phyloP scores from a whole-genome alignment of 495 filamentous ascomycete genomes.

The Cairneyella variabilis region DNA sequence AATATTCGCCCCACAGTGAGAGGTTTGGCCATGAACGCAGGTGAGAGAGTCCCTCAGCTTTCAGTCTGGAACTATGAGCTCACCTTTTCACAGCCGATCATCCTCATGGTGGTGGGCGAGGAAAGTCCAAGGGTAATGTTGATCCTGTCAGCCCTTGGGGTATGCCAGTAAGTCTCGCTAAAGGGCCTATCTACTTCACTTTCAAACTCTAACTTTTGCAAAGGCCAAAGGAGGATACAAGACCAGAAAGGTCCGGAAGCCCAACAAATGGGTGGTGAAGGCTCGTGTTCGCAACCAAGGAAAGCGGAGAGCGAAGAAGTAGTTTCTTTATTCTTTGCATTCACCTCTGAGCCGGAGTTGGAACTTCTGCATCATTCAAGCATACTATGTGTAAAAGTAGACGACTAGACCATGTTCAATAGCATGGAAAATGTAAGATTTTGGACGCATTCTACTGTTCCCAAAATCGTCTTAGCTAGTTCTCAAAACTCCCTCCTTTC shows the following conservation, averaged over 20 bases:
- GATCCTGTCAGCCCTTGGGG: slow-evolving; percentile 96
- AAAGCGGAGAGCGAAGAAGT: slow-evolving; percentile 53
- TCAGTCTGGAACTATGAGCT: too few species aligned
- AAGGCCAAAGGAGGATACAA: slow-evolving; percentile 94
- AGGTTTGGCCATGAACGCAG: slow-evolving; percentile 96
- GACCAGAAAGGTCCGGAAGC: slow-evolving; percentile 70
- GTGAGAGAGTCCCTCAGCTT: too few species aligned
- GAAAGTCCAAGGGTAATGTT: slow-evolving; percentile 97
- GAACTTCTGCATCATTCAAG: neutral
- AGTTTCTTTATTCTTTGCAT: neutral
- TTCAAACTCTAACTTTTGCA: slow-evolving; percentile 5
- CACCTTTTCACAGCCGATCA: slow-evolving; percentile 68
- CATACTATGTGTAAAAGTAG: slow-evolving; percentile 12
- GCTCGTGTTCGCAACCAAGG: slow-evolving; percentile 74
- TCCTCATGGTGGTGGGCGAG: slow-evolving; percentile 96
- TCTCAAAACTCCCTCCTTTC: too few species aligned
- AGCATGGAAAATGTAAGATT: slow-evolving; percentile 2
- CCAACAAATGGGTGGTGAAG: slow-evolving; percentile 78
- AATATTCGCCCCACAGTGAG: slow-evolving; percentile 91
- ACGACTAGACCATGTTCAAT: neutral
- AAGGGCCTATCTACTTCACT: slow-evolving; percentile 11
- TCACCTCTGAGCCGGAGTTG: neutral
- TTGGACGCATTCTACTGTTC: too few species aligned
- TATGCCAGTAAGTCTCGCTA: slow-evolving; percentile 65
- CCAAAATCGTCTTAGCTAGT: too few species aligned